Base-by-base conservation (phyloP, 345 rosid species). In the Melastoma malabathricum region DNA sequence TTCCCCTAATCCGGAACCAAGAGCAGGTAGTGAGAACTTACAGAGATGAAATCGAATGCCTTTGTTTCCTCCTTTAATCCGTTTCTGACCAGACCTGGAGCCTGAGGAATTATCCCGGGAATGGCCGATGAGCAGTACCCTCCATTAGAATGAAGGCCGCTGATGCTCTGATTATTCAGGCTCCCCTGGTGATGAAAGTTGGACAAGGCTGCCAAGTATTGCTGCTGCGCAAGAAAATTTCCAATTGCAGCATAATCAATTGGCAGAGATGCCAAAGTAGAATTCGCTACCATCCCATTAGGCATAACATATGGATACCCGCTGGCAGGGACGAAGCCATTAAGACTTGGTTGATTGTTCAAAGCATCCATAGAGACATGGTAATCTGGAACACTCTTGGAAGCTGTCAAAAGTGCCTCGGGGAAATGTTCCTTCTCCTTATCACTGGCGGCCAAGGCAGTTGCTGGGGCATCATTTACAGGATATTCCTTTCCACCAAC, bases 21-120 rank as follows among this genome's bases (percentile, higher is more conserved):
- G 54, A 51, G 25, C 31, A 51, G 48, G 49, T 59, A 44, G 45
- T 46, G 54, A 43, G 55, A 59, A 75, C 95, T 80, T 71, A 88
- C 95, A 1, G 84, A 84, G 68, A 88, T 84, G 74, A 88, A 88
- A 68, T 88, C 97, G 43, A 88, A 88, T 57, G 97, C 97, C 64
- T 72, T 78, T 13, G 86, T 84, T 6, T 82, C 97, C 75, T 84
- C 92, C 73, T 82, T 82, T 6, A 78, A 66, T 59, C 52, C 69
- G 71, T 68, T 85, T 80, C 77, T 67, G 25, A 68, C 53, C 48
- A 87, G 69, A 57, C 54, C 72, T 50, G 96, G 79, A 64, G 64
- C 43, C 66, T 78, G 98, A 69, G 71, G 65, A 48, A 66, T 73
- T 62, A 90, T 72, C 78, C 86, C 98, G 55, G 94, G 96, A 48